Evolutionary conservation across 306 rosid species (phyloP).

Genomic region (Rosa persica): DNA sequence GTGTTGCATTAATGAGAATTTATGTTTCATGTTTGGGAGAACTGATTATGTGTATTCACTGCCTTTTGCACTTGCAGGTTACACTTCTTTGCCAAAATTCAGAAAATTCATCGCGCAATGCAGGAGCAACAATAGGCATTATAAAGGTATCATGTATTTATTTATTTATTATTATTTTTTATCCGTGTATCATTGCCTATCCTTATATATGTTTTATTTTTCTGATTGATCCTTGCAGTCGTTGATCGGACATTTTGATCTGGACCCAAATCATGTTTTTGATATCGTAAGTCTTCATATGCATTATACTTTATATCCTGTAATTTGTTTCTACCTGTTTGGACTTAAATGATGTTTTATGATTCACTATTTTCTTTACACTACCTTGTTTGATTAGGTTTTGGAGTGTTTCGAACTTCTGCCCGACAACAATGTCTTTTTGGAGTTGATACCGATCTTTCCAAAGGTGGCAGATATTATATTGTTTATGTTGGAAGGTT

Average conservation of each 20-base stretch:
- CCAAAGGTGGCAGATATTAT: constrained; percentile 64
- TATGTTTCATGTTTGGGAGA: constrained; percentile 3
- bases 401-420: constrained; percentile 95
- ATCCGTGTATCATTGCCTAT: constrained; percentile 24
- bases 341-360: not conserved
- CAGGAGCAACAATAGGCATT: constrained; percentile 82
- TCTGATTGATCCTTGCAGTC: constrained; percentile 88
- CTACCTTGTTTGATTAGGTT: constrained; percentile 48
- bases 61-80: constrained; percentile 44
- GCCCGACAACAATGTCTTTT: constrained; percentile 67
- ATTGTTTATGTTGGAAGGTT: constrained; percentile 7
- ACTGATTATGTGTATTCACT: constrained; percentile 28
- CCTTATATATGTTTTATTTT: constrained; percentile 10
- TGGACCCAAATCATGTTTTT: constrained; percentile 97
- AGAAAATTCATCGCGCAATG: constrained; percentile 56
- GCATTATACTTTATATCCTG: not conserved
- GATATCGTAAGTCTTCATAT: constrained; percentile 72
- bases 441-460: constrained; percentile 93
- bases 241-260: constrained; percentile 94
- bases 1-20: not conserved
- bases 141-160: constrained; percentile 70
- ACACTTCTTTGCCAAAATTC: constrained; percentile 85
- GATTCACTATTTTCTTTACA: not conserved
- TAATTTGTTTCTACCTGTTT: constrained; percentile 1
- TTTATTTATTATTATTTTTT: constrained; percentile 1